Evolutionary conservation across 2,329 filamentous ascomycete species (phyloP).

Genomic region (Graphium sp.): DNA sequence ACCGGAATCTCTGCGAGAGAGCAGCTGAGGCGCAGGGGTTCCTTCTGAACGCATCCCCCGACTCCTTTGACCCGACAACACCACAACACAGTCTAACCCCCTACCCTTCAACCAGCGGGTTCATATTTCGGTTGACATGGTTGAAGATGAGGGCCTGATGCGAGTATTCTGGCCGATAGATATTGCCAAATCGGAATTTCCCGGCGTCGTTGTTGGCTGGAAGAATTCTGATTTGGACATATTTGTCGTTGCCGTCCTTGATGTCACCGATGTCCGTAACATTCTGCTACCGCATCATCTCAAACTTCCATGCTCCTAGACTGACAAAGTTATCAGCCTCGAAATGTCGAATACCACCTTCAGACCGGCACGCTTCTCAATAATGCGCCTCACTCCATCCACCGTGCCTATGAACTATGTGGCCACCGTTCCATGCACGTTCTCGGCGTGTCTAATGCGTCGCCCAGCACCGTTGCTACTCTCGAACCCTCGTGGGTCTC

Average conservation of each 20-base stretch:
- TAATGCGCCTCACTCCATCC: constrained; percentile 63
- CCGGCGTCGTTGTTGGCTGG: constrained; percentile 89
- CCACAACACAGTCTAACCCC: constrained; percentile 4
- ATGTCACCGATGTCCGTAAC: constrained; percentile 68
- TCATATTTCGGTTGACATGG: constrained; percentile 49
- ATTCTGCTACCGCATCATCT: background rate
- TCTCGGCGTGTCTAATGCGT: constrained; percentile 63
- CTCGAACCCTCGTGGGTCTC: constrained; percentile 57
- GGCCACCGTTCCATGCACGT: constrained; percentile 72
- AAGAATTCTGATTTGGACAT: constrained; percentile 82
- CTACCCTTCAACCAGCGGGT: no score
- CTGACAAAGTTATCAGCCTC: constrained; percentile 29
- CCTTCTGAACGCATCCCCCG: constrained; percentile 58
- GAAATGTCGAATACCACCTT: constrained; percentile 76
- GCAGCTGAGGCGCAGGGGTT: constrained; percentile 84
- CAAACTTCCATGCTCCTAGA: background rate
- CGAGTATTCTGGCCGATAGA: constrained; percentile 97
- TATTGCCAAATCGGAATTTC: constrained; percentile 50
- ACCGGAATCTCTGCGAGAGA: constrained; percentile 86
- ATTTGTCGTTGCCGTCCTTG: constrained; percentile 75
- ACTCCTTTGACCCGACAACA: background rate
- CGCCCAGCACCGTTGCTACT: constrained; percentile 23
- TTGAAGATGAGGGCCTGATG: constrained; percentile 75
- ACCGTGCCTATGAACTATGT: constrained; percentile 70
- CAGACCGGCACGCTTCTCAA: constrained; percentile 70